These are phyloP conservation scores for Sarocladiaceae sp. DNA, from an alignment of 2,329 filamentous ascomycete species.

Conservation along the genomic window DNA sequence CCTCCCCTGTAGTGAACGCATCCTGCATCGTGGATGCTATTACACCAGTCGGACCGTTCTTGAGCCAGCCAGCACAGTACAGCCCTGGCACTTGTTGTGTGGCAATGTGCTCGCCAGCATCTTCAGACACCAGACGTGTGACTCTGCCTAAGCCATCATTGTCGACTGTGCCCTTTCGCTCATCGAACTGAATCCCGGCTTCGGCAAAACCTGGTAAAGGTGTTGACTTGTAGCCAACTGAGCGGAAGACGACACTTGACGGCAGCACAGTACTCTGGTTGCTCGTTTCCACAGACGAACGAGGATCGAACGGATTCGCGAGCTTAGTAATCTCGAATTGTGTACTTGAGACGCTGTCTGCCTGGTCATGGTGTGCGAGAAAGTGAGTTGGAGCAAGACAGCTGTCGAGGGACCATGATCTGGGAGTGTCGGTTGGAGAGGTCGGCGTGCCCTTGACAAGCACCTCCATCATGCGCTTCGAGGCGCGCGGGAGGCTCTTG, in stretches of 20 bases:
- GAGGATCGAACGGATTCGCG: constrained; percentile 46
- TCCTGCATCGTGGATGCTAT: constrained; percentile 96
- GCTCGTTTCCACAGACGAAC: constrained; percentile 41
- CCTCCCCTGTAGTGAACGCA: constrained; percentile 82
- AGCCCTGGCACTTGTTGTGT: constrained; percentile 55
- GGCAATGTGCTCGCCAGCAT: constrained; percentile 22
- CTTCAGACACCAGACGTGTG: constrained; percentile 27
- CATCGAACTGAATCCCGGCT: constrained; percentile 73
- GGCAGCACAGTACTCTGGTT: constrained; percentile 47
- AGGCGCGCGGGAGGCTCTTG: constrained; percentile 65
- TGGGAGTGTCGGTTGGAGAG: constrained; percentile 27
- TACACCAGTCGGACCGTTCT: constrained; percentile 87
- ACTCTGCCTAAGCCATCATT: constrained; percentile 80
- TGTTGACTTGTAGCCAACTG: constrained; percentile 88
- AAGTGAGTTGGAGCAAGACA: constrained; percentile 74
- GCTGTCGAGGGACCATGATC: constrained; percentile 80
- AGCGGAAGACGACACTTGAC: constrained; percentile 75
- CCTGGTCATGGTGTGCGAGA: constrained; percentile 37
- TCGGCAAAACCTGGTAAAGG: constrained; percentile 68
- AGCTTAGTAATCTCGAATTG: constrained; percentile 60
- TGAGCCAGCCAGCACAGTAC: constrained; percentile 96
- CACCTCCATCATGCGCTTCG: constrained; percentile 73
- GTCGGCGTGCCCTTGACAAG: constrained; percentile 66
- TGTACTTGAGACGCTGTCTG: constrained; percentile 53
- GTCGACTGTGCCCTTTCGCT: constrained; percentile 64